Percentiles rank a stretch among this genome's conserved stretches.
Conservation (phyloP, 23 red algal genomes). For the Cyanidium caldarium region DNA sequence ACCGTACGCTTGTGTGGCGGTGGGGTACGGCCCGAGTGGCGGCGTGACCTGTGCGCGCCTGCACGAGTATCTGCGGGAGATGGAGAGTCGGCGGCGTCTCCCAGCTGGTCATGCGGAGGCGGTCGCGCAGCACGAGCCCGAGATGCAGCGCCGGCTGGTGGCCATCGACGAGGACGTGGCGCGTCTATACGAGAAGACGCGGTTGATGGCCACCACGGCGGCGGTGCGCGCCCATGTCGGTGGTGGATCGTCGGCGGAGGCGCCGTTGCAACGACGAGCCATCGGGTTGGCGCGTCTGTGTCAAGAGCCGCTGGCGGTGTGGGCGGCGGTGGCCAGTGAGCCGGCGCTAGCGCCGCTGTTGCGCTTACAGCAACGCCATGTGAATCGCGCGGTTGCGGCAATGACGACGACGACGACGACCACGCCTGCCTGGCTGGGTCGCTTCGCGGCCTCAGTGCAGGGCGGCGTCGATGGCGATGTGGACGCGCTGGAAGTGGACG, state of each 20-base stretch:
- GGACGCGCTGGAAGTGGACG: not conserved
- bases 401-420: not conserved
- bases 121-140: not conserved
- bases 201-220: no score
- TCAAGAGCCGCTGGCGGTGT: slow-evolving; percentile 70
- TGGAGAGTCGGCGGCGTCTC: no score
- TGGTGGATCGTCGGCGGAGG: not conserved
- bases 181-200: not conserved
- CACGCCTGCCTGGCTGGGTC: not conserved
- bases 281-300: slow-evolving; percentile 64
- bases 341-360: not conserved
- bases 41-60: not conserved
- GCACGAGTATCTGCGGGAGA: no score
- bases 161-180: not conserved
- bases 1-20: not conserved
- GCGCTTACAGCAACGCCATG: no score
- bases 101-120: no score
- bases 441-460: not conserved
- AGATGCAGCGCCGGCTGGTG: not conserved
- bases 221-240: not conserved
- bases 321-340: slow-evolving; percentile 50
- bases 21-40: not conserved
- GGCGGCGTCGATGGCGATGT: not conserved
- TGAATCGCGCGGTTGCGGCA: not conserved
- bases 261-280: slow-evolving; percentile 1